Base-by-base conservation (phyloP, 345 rosid genomes). In the Dipteronia sinensis region DNA sequence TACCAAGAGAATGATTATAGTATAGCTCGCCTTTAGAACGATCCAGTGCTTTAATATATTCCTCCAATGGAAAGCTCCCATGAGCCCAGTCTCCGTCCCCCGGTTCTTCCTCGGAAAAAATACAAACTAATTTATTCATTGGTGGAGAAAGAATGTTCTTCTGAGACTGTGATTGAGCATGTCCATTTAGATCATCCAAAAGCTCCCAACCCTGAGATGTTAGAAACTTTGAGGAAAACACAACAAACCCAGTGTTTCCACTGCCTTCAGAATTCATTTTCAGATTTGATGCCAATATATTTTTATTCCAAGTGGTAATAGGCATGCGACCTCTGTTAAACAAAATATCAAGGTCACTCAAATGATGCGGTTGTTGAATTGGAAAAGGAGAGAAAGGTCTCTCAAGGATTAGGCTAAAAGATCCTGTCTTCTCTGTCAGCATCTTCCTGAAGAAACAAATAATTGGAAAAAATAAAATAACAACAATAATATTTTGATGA, bases 31-130 rank as follows among this genome's bases (percentile, higher is more conserved):
- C 92, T 86, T 93, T 91, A 13, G 99, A 88, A 42, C 98, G 97
- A 49, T 92, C 90, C 19, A 95, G 86, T 29, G 99, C 98, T 72
- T 88, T 93, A 75, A 92, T 79, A 80, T 93, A 95, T 82, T 95
- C 98, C 77, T 95, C 97, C 25, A 93, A 59, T 46, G 91, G 99
- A 81, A 95, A 93, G 89, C 85, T 91, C 68, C 97, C 99, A 85
- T 90, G 86, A 78, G 90, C 92, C 98, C 99, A 93, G 77, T 93
- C 99, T 58, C 94, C 98, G 75, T 90, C 91, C 65, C 92, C 97
- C 44, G 93, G 76, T 47, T 85, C 90, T 74, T 87, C 83, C 82
- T 92, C 96, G 15, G 93, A 82, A 78, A 95, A 95, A 71, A 92
- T 84, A 83, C 88, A 89, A 74, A 93, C 85, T 56, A 95, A 76